Evolutionary conservation across 2,329 filamentous ascomycete genomes (phyloP).

Genomic region (Ceratocystis colombiana): DNA sequence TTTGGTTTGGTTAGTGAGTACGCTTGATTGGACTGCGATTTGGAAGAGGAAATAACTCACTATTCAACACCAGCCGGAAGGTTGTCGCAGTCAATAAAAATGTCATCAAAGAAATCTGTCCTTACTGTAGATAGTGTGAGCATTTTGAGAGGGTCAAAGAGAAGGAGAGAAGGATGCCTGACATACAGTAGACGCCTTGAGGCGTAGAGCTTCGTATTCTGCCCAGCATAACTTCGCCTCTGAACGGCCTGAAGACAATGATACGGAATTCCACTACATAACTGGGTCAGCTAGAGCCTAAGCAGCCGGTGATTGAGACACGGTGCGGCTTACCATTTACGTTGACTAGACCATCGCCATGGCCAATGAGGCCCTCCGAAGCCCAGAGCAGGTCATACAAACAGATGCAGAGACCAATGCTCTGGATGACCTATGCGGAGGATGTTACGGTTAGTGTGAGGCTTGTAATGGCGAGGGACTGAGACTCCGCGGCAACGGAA

Average conservation of each 20-base stretch:
- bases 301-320: background rate
- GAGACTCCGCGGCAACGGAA: too few species aligned
- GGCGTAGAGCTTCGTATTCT: constrained; percentile 66
- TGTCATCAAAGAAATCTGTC: constrained; percentile 89
- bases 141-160: background rate
- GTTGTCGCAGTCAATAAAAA: constrained; percentile 65
- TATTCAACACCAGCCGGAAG: constrained; percentile 68
- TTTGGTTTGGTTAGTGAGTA: background rate
- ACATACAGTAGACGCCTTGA: constrained; percentile 59
- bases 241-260: constrained; percentile 90
- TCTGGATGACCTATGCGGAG: constrained; percentile 62
- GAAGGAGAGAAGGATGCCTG: background rate
- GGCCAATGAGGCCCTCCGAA: constrained; percentile 87
- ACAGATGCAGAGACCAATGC: constrained; percentile 85
- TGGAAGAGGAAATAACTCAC: constrained; percentile 41
- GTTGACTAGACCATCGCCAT: constrained; percentile 84
- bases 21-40: background rate
- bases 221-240: constrained; percentile 80
- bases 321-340: constrained; percentile 60
- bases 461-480: background rate
- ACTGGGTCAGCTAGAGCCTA: background rate
- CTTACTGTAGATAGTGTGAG: constrained; percentile 39
- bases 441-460: background rate
- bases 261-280: constrained; percentile 79
- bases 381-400: constrained; percentile 83